phyloP scores from a whole-genome alignment of 176 grass and related monocot genomes.

The Canna indica region DNA sequence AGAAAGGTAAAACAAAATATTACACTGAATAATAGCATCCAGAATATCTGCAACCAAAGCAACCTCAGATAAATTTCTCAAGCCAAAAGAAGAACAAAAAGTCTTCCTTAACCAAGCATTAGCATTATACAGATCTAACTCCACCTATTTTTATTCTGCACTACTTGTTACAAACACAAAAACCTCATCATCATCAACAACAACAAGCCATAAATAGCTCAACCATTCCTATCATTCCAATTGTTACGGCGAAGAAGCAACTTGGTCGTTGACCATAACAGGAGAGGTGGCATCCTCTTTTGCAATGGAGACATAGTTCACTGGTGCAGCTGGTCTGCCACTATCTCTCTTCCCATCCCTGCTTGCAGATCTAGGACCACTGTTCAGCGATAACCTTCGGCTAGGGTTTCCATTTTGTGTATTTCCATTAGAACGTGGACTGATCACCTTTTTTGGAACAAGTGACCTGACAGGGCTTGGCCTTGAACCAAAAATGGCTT shows the following conservation, averaged over 20 bases:
- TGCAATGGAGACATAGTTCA: conserved; percentile 14
- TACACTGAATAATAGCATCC: not conserved
- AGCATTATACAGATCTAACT: not conserved
- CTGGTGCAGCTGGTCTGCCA: conserved; percentile 25
- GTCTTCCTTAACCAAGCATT: not conserved
- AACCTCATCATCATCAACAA: not conserved
- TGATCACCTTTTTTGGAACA: conserved; percentile 53
- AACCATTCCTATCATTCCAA: too few relatives aligned
- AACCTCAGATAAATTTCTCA: not conserved
- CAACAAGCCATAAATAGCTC: too few relatives aligned
- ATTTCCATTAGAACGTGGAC: conserved; percentile 47
- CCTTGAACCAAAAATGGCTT: conserved; percentile 40
- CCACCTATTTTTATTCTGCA: not conserved
- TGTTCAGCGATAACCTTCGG: conserved; percentile 69
- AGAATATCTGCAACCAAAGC: not conserved
- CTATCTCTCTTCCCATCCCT: conserved; percentile 68
- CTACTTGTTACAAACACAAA: not conserved
- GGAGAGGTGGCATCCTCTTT: conserved; percentile 46
- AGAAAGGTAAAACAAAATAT: not conserved
- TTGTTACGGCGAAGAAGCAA: conserved; percentile 50
- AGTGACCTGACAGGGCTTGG: conserved; percentile 59
- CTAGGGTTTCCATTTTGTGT: conserved; percentile 49
- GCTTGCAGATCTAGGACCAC: conserved; percentile 36
- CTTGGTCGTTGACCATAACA: conserved; percentile 32
- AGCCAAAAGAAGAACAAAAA: not conserved